phyloP scores from a whole-genome alignment of 176 grass and related monocot species.

The Cenchrus purpureus region DNA sequence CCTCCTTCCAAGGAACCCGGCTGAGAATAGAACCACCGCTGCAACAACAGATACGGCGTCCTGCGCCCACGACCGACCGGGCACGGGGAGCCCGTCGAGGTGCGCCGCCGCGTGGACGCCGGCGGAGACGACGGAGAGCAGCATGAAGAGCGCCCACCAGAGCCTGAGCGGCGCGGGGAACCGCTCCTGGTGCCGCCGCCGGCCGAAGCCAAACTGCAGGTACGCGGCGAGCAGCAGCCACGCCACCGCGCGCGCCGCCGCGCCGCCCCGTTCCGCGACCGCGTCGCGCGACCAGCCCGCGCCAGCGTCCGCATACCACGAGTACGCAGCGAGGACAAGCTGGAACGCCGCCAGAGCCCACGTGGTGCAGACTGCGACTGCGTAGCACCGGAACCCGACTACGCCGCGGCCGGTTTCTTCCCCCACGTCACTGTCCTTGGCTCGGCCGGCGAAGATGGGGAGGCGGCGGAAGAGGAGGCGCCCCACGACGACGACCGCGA shows the following conservation, averaged over 20 bases:
- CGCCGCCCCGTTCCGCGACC: slow-evolving; percentile 34
- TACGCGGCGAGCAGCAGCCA: slow-evolving; percentile 71
- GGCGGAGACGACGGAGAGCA: slow-evolving; percentile 47
- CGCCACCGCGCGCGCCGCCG: slow-evolving; percentile 43
- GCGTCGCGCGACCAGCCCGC: slow-evolving; percentile 40
- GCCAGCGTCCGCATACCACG: slow-evolving; percentile 26
- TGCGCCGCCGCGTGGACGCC: slow-evolving; percentile 27
- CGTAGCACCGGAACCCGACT: slow-evolving; percentile 28
- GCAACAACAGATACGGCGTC: slow-evolving; percentile 50
- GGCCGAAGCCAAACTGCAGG: slow-evolving; percentile 47
- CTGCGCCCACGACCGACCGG: slow-evolving; percentile 47
- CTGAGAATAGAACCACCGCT: slow-evolving; percentile 29
- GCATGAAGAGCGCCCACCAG: slow-evolving; percentile 66
- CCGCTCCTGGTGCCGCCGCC: slow-evolving; percentile 31
- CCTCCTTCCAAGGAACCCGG: slow-evolving; percentile 48
- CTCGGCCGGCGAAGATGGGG: neutral
- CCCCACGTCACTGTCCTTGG: neutral
- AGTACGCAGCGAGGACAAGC: slow-evolving; percentile 33
- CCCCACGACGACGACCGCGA: slow-evolving; percentile 38
- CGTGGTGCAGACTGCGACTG: slow-evolving; percentile 30
- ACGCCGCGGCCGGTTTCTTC: too few relatives aligned
- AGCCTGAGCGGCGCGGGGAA: slow-evolving; percentile 60
- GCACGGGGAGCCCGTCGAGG: slow-evolving; percentile 32
- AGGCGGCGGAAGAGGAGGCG: slow-evolving; percentile 13
- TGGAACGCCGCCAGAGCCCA: slow-evolving; percentile 41